phyloP scores from a whole-genome alignment of 1,139 yeast species.

The Nadsonia commutata region DNA sequence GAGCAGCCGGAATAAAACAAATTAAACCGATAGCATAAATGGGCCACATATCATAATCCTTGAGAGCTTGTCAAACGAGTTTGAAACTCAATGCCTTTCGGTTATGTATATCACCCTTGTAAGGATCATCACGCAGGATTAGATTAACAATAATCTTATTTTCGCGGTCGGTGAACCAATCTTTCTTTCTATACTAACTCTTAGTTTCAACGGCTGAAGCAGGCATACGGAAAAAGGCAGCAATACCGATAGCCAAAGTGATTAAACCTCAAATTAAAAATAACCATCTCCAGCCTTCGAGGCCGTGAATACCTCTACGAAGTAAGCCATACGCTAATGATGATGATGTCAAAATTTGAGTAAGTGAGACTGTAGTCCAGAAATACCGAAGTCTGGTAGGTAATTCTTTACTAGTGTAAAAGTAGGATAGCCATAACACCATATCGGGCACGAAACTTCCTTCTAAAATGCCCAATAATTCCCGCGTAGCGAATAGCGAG shows the following conservation, averaged over 20 bases:
- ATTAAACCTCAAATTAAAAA: conserved; percentile 40
- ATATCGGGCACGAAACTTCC: conserved; percentile 45
- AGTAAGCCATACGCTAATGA: conserved; percentile 33
- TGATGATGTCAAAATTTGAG: conserved; percentile 22
- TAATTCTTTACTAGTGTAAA: conserved; percentile 35
- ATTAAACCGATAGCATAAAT: conserved; percentile 37
- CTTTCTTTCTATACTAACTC: conserved; percentile 32
- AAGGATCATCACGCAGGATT: conserved; percentile 48
- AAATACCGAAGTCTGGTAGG: conserved; percentile 36
- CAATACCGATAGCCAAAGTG: conserved; percentile 35
- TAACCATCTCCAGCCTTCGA: conserved; percentile 43
- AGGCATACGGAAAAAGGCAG: conserved; percentile 37
- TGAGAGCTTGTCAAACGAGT: conserved; percentile 28
- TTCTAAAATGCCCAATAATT: conserved; percentile 32
- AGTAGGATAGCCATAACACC: conserved; percentile 38
- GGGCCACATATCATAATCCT: conserved; percentile 47
- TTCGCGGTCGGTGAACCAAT: conserved; percentile 47
- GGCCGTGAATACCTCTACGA: conserved; percentile 26
- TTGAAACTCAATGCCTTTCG: conserved; percentile 36
- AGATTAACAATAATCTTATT: conserved; percentile 46
- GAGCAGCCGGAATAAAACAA: conserved; percentile 27
- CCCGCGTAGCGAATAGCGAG: conserved; percentile 30
- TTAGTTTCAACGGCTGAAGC: conserved; percentile 44
- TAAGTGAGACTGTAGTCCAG: conserved; percentile 24
- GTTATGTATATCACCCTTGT: conserved; percentile 55